Evolutionary conservation across 176 grass and related monocot genomes (phyloP).

Genomic region (Triticum aestivum): DNA sequence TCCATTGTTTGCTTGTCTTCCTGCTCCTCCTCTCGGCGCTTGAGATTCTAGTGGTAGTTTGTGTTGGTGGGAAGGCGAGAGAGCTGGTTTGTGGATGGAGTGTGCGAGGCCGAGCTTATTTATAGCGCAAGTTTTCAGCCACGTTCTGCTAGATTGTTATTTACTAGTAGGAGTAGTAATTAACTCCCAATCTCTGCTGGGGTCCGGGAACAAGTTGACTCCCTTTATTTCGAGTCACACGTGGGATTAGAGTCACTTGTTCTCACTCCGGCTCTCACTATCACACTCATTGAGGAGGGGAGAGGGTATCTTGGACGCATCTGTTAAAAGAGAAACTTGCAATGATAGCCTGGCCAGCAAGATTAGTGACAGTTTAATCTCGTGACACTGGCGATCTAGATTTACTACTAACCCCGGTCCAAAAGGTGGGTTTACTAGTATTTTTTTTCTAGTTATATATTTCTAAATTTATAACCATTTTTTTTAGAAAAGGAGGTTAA

Average conservation of each 20-base stretch:
- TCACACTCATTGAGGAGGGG: neutral
- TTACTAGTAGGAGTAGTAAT: neutral
- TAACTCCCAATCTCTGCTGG: neutral
- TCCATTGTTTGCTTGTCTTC: slow-evolving; percentile 13
- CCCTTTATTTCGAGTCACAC: neutral
- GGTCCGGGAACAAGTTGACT: slow-evolving; percentile 19
- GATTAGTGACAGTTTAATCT: no score
- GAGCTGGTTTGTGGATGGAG: slow-evolving; percentile 9
- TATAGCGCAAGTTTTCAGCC: slow-evolving; percentile 26
- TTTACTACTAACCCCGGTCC: no score
- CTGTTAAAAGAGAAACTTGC: neutral
- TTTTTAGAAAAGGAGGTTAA: no score
- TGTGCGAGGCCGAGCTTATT: neutral
- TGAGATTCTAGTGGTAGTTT: neutral
- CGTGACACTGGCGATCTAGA: no score
- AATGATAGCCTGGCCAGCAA: neutral
- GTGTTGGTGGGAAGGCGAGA: slow-evolving; percentile 9
- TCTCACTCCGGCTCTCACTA: neutral
- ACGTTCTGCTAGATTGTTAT: slow-evolving; percentile 5
- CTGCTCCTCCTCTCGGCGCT: neutral
- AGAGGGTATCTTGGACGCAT: neutral
- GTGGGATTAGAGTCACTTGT: neutral
- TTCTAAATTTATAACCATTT: no score
- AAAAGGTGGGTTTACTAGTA: no score
- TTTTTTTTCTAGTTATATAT: no score